phyloP scores from a whole-genome alignment of 2,329 filamentous ascomycete species.

The Ascochyta pisi region DNA sequence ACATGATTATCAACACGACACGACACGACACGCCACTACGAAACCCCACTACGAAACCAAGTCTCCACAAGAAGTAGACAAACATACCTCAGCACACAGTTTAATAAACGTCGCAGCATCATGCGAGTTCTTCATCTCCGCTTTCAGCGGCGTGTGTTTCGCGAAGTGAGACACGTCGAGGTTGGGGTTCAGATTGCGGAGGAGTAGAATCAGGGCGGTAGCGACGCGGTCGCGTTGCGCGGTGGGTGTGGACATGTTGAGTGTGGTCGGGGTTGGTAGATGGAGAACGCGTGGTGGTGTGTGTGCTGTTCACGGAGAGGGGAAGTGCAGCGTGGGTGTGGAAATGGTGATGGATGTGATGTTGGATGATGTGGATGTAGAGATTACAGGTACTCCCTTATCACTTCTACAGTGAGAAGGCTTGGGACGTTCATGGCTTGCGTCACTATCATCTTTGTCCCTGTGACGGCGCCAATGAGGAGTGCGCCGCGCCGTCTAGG shows the following conservation, averaged over 20 bases:
- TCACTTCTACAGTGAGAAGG: neutral
- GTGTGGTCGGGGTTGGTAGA: neutral
- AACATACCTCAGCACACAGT: neutral
- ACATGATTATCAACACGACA: no score
- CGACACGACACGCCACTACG: no score
- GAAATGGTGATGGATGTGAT: no score
- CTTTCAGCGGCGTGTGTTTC: conserved; percentile 7
- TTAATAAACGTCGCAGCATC: conserved; percentile 6
- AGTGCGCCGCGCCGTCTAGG: conserved; percentile 1
- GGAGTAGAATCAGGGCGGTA: conserved; percentile 3
- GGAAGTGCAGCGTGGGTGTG: no score
- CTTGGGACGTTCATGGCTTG: neutral
- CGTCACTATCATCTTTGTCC: conserved; percentile 2
- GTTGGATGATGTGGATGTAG: no score
- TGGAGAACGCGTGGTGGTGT: no score
- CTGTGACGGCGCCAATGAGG: conserved; percentile 5
- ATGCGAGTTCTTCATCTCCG: conserved; percentile 3
- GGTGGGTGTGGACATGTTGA: neutral
- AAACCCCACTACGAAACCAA: no score
- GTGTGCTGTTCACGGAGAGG: no score
- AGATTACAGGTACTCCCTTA: no score
- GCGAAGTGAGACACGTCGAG: conserved; percentile 9
- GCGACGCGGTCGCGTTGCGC: conserved; percentile 3
- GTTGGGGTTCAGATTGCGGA: conserved; percentile 6
- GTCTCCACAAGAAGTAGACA: no score